Evolutionary conservation across 768 basidiomycete genomes (phyloP).

Genomic region (Terana coerulea): DNA sequence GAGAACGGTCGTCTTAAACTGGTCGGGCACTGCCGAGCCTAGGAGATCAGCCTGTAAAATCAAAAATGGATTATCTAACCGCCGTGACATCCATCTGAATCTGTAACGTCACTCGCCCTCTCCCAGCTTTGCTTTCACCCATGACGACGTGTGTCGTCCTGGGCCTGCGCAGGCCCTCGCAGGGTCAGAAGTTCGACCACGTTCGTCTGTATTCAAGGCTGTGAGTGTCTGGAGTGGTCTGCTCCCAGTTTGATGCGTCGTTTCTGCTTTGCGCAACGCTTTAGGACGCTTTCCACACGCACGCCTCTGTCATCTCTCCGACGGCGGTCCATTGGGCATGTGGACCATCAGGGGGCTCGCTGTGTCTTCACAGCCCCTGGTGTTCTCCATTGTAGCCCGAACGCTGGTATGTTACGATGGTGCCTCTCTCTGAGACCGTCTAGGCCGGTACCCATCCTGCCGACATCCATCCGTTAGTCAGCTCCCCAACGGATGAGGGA

Average conservation of each 20-base stretch:
- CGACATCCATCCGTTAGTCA: no score
- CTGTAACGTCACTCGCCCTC: background rate
- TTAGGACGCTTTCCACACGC: background rate
- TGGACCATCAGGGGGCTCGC: background rate
- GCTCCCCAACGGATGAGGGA: no score
- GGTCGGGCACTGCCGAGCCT: constrained; percentile 13
- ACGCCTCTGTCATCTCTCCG: background rate
- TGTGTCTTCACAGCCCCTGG: background rate
- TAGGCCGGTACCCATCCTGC: no score
- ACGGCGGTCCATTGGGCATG: background rate
- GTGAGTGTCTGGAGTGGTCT: background rate
- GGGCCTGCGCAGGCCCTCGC: no score
- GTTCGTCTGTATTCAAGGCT: background rate
- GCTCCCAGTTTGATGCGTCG: background rate
- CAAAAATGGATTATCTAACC: constrained; percentile 13
- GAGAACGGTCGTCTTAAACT: constrained; percentile 8
- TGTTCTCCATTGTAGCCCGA: background rate
- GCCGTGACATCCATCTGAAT: constrained; percentile 11
- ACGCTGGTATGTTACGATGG: background rate
- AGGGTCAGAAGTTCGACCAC: background rate
- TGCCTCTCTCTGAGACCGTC: background rate
- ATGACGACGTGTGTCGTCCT: no score
- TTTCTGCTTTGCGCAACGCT: no score
- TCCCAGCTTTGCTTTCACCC: background rate
- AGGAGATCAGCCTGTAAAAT: constrained; percentile 15